A percentile compares a stretch with the other conserved stretches of the same genome.
These are phyloP conservation scores for Tolypocladium amazonense DNA, from an alignment of 2,329 filamentous ascomycete species.

Conservation along the genomic window DNA sequence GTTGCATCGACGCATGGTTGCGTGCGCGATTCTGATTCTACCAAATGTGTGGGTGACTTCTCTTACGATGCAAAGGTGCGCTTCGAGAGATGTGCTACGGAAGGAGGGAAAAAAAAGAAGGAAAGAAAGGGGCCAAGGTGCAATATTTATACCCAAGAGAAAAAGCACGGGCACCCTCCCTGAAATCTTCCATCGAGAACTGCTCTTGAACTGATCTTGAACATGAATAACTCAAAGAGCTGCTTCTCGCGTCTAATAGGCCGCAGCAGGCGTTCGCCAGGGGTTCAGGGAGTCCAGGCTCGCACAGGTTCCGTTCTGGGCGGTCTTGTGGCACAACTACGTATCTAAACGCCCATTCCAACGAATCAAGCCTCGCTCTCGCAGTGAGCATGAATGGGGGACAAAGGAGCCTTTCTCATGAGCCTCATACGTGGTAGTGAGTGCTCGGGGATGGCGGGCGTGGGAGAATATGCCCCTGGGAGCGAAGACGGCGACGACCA, in stretches of 20 bases:
- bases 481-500: background rate
- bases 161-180: background rate
- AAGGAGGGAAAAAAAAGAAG: background rate
- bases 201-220: background rate
- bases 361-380: background rate
- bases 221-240: background rate
- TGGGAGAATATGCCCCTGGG: background rate
- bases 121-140: background rate
- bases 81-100: background rate
- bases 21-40: background rate
- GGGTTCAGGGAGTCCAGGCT: background rate
- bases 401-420: background rate
- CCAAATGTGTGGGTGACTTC: background rate
- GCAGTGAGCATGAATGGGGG: background rate
- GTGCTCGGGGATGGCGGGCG: background rate
- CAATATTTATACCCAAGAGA: background rate
- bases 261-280: background rate
- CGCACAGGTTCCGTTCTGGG: background rate
- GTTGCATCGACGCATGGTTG: background rate
- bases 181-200: background rate
- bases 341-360: background rate
- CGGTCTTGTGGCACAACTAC: background rate
- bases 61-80: background rate
- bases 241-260: background rate
- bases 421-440: background rate